These are phyloP conservation scores for Phytophthora lateralis DNA, from an alignment of 352 stramenopile genomes.

Conservation along the genomic window DNA sequence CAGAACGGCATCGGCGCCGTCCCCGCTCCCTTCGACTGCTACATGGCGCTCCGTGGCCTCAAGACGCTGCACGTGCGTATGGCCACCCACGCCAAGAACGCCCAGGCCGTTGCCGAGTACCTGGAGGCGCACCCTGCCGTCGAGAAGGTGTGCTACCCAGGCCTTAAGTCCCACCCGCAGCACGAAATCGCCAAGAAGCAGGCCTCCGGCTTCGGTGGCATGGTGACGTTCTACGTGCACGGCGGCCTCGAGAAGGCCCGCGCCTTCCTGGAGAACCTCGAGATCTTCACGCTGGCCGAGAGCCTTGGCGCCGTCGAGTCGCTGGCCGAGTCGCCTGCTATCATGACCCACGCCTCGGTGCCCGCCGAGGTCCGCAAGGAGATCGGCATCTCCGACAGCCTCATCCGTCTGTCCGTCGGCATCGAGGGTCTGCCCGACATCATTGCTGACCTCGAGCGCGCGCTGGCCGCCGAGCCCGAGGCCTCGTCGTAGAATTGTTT, in stretches of 20 bases:
- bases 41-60: conserved; percentile 94
- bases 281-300: conserved; percentile 94
- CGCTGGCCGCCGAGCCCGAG: conserved; percentile 60
- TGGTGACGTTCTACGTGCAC: conserved; percentile 95
- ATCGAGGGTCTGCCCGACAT: conserved; percentile 94
- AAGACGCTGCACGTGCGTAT: conserved; percentile 96
- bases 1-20: conserved; percentile 93
- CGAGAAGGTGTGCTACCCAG: conserved; percentile 93
- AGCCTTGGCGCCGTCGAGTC: conserved; percentile 95
- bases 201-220: conserved; percentile 72
- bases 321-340: conserved; percentile 93
- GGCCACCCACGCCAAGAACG: conserved; percentile 95
- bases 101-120: conserved; percentile 90
- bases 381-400: conserved; percentile 92
- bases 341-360: conserved; percentile 95
- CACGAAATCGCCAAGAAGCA: conserved; percentile 90
- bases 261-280: conserved; percentile 92
- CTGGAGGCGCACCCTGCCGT: conserved; percentile 90
- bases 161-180: conserved; percentile 88
- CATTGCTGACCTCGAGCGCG: conserved; percentile 87
- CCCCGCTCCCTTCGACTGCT: conserved; percentile 93
- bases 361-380: conserved; percentile 85
- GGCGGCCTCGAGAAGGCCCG: conserved; percentile 80
- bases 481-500: conserved; percentile 22
- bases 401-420: conserved; percentile 93